Base-by-base conservation (phyloP, 805 yeast species). In the Barnettozyma populi region DNA sequence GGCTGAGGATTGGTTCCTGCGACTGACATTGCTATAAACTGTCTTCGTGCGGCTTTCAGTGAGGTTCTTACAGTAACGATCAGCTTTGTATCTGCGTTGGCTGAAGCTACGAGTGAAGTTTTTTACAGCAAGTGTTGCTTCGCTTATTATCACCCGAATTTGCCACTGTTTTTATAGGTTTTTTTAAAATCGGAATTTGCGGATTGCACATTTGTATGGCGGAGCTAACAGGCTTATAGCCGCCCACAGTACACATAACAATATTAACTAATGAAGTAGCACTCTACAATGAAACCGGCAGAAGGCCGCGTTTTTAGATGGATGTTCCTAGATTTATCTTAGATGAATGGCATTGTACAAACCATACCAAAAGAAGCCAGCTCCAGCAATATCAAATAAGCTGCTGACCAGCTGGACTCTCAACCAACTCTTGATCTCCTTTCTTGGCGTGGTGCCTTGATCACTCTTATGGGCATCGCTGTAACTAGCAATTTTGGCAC, bases 321-420 rank as follows among this genome's bases (percentile, higher is more conserved):
- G 23, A 2, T 14, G 37, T 18, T 18, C 23, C 13, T 20, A 16
- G 38, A 32, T 18, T 40, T 18, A 47, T 43, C 44, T 47, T 25
- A 47, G 20, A 21, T 44, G 41, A 37, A 47, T 41, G 5, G 54
- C 53, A 18, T 48, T 41, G 46, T 47, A 49, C 9, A 55, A 31
- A 16, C 55, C 57, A 32, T 51, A 52, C 42, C 52, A 51, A 44
- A 43, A 54, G 42, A 43, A 45, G 2, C 43, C 52, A 6, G 51
- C 41, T 16, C 56, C 56, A n/a, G 41, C 42, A 6, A 43, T 21
- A 13, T 54, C 56, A 41, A 54, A 52, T 19, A 54, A 11, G 16
- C 52, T 49, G 34, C 53, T 46, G 16, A 47, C 23, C n/a, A 41
- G 36, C 21, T 52, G 53, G 5, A 51, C 52, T 18, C 45, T 46